These are phyloP conservation scores for Rhamnella rubrinervis DNA, from an alignment of 331 rosid genomes.

Conservation along the genomic window DNA sequence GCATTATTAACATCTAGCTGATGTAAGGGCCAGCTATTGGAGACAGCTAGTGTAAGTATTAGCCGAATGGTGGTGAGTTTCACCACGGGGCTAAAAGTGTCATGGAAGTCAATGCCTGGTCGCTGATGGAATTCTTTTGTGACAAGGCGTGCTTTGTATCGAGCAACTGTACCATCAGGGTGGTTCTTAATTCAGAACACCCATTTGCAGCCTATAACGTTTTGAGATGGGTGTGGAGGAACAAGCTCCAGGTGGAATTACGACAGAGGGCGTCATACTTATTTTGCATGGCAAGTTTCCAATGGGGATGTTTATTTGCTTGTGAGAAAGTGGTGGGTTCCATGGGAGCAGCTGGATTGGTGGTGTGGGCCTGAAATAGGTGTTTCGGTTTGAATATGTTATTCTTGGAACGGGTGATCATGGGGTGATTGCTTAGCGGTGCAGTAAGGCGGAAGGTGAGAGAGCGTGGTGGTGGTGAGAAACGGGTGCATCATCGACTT, in stretches of 20 bases:
- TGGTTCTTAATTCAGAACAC: neutral
- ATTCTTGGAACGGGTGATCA: too few species aligned
- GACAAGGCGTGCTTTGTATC: neutral
- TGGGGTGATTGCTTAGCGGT: too few species aligned
- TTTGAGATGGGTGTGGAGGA: neutral
- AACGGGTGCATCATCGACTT: too few species aligned
- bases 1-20: neutral
- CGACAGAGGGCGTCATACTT: neutral
- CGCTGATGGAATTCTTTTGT: neutral
- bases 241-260: slow-evolving; percentile 7
- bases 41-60: neutral
- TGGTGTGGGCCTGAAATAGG: too few species aligned
- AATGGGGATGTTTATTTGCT: neutral
- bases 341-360: too few species aligned
- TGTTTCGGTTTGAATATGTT: too few species aligned
- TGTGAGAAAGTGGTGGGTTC: neutral
- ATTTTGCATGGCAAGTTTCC: neutral
- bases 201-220: neutral
- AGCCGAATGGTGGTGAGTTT: neutral
- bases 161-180: neutral
- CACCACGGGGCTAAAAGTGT: neutral
- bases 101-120: neutral
- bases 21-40: neutral
- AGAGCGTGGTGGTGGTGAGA: too few species aligned
- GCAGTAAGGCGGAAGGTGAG: too few species aligned